These are phyloP conservation scores for Boletus rufocinnamomeus DNA, from an alignment of 768 basidiomycete genomes.

Conservation along the genomic window DNA sequence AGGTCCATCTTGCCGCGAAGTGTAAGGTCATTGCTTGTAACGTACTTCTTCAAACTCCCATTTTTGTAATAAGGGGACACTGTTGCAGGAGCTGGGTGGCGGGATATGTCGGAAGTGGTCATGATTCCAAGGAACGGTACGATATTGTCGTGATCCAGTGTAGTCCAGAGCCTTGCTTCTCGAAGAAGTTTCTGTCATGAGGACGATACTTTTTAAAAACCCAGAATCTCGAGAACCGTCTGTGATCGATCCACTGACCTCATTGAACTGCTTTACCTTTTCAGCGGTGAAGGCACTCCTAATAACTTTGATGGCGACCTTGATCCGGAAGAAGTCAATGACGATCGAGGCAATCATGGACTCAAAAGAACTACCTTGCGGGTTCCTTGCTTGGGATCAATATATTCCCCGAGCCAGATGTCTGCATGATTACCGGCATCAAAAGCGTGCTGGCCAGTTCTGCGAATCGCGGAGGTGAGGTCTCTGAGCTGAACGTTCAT, in stretches of 20 bases:
- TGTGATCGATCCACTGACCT: conserved; percentile 14
- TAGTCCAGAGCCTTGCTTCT: conserved; percentile 32
- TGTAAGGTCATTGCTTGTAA: conserved; percentile 9
- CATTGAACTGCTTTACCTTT: conserved; percentile 22
- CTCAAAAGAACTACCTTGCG: conserved; percentile 7
- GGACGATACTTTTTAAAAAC: background rate
- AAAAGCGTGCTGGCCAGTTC: conserved; percentile 18
- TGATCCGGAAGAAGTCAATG: background rate
- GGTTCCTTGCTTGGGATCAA: conserved; percentile 10
- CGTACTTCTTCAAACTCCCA: conserved; percentile 22
- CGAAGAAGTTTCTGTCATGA: conserved; percentile 28
- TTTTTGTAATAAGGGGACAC: conserved; percentile 32
- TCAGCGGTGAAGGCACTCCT: conserved; percentile 17
- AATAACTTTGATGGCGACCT: conserved; percentile 34
- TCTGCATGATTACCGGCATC: conserved; percentile 25
- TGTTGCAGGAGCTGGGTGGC: conserved; percentile 21
- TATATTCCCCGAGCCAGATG: conserved; percentile 26
- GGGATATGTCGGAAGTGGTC: conserved; percentile 20
- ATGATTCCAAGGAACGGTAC: conserved; percentile 28
- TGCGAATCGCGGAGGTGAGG: conserved; percentile 20
- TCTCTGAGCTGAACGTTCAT: conserved; percentile 24
- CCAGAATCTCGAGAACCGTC: background rate
- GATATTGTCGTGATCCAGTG: conserved; percentile 25
- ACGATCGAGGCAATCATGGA: background rate
- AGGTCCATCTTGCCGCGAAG: conserved; percentile 22